Conservation (phyloP, 2,329 filamentous ascomycete species). For the Fusarium pilosicola region DNA sequence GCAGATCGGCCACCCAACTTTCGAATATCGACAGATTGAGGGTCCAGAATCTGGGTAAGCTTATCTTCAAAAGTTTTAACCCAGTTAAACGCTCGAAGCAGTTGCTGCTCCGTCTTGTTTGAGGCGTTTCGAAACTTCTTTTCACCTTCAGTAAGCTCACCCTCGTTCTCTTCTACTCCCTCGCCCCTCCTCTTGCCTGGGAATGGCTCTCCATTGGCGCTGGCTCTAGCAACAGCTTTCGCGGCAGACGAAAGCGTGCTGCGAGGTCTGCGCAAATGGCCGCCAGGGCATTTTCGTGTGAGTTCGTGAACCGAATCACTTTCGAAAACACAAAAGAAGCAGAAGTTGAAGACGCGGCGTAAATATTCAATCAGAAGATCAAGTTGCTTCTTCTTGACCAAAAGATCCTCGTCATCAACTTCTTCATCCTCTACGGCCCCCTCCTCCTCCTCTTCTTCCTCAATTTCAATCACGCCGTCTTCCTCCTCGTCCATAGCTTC, state of each 20-base stretch:
- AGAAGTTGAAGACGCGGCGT: conserved; percentile 97
- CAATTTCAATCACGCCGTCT: conserved; percentile 75
- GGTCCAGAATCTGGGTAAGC: conserved; percentile 89
- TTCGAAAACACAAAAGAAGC: conserved; percentile 99
- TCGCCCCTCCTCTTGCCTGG: conserved; percentile 81
- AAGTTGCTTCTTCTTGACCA: conserved; percentile 95
- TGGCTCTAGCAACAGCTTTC: conserved; percentile 86
- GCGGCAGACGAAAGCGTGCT: conserved; percentile 85
- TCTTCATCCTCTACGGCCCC: conserved; percentile 85
- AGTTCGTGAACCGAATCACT: conserved; percentile 97
- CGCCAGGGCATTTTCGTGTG: conserved; percentile 93
- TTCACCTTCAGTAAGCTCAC: conserved; percentile 61
- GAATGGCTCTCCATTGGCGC: conserved; percentile 83
- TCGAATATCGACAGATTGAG: conserved; percentile 84
- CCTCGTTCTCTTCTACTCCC: conserved; percentile 70
- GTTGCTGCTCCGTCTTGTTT: conserved; percentile 87
- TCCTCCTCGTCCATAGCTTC: conserved; percentile 72
- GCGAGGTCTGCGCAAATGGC: conserved; percentile 92
- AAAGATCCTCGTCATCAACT: conserved; percentile 86
- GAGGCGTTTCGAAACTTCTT: conserved; percentile 76
- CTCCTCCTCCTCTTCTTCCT: conserved; percentile 81
- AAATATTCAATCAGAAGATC: conserved; percentile 97
- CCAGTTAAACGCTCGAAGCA: conserved; percentile 97
- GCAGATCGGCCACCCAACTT: conserved; percentile 90
- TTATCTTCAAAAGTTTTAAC: conserved; percentile 99